Percentiles rank a stretch among this genome's conserved stretches.
Conservation (phyloP, 768 basidiomycete species). For the Tephrocybe sp. region DNA sequence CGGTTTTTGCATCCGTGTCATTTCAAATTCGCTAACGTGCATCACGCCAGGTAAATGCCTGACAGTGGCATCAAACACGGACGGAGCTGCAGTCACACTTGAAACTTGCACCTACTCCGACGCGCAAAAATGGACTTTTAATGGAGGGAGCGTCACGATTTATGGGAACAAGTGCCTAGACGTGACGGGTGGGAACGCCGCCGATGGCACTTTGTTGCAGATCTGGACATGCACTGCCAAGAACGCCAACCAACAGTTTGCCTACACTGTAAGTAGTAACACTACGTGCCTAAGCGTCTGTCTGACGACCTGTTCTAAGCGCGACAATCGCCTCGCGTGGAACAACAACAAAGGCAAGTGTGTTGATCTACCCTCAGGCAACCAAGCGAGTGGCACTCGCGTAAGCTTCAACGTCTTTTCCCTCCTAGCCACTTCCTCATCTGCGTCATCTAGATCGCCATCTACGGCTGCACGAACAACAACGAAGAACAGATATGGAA, state of each 20-base stretch:
- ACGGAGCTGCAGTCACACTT: slow-evolving; percentile 49
- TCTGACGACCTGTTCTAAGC: slow-evolving; percentile 8
- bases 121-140: slow-evolving; percentile 52
- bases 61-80: slow-evolving; percentile 47
- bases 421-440: background rate
- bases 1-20: no score
- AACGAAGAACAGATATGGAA: slow-evolving; percentile 58
- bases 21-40: background rate
- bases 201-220: slow-evolving; percentile 49
- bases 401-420: slow-evolving; percentile 26
- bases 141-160: slow-evolving; percentile 38
- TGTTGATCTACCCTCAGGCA: slow-evolving; percentile 46
- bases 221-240: slow-evolving; percentile 47
- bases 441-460: slow-evolving; percentile 37
- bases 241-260: slow-evolving; percentile 46
- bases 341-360: slow-evolving; percentile 48
- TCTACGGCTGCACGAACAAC: slow-evolving; percentile 41
- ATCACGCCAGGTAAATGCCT: slow-evolving; percentile 48
- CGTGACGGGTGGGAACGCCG: slow-evolving; percentile 38
- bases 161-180: slow-evolving; percentile 53
- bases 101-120: slow-evolving; percentile 43
- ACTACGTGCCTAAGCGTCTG: background rate
- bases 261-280: slow-evolving; percentile 36
- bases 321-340: slow-evolving; percentile 46
- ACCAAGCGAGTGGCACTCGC: slow-evolving; percentile 36